A percentile compares a stretch with the other conserved stretches of the same genome.
Evolutionary conservation across 106 monocot genomes (phyloP).

Genomic region (Ottelia alismoides): DNA sequence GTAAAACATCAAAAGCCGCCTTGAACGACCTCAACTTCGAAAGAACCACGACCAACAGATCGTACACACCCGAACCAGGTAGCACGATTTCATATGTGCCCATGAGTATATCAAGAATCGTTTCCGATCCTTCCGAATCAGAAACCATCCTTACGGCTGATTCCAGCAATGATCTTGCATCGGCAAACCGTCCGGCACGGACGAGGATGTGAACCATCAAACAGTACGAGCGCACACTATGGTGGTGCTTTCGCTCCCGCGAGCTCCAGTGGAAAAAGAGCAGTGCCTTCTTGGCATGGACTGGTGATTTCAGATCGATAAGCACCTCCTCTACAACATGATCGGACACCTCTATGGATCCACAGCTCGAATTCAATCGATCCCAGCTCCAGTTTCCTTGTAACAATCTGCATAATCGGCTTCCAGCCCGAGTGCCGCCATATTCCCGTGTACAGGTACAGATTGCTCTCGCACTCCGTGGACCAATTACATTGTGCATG

Average conservation of each 20-base stretch:
- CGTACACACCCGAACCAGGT: conserved; percentile 45
- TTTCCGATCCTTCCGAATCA: conserved; percentile 1
- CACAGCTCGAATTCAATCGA: conserved; percentile 1
- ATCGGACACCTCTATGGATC: not conserved
- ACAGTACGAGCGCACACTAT: conserved; percentile 30
- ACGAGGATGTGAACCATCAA: conserved; percentile 43
- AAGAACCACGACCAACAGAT: conserved; percentile 47
- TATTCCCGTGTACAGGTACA: too few relatives aligned
- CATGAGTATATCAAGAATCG: conserved; percentile 19
- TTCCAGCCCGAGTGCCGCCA: too few relatives aligned
- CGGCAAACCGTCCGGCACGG: conserved; percentile 19
- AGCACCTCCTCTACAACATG: conserved; percentile 16
- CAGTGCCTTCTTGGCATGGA: conserved; percentile 26
- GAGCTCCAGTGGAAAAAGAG: conserved; percentile 58
- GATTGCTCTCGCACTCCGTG: too few relatives aligned
- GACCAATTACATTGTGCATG: too few relatives aligned
- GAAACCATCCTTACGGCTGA: conserved; percentile 12
- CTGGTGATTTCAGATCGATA: conserved; percentile 22
- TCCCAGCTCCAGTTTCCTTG: conserved; percentile 8
- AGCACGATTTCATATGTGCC: conserved; percentile 21
- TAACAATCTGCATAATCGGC: not conserved
- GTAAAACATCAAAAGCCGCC: conserved; percentile 41
- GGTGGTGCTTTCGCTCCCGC: conserved; percentile 2
- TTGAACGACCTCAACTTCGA: conserved; percentile 31
- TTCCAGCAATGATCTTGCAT: conserved; percentile 30